Evolutionary conservation across 176 grass and related monocot genomes (phyloP).

Genomic region (Oryza officinalis): DNA sequence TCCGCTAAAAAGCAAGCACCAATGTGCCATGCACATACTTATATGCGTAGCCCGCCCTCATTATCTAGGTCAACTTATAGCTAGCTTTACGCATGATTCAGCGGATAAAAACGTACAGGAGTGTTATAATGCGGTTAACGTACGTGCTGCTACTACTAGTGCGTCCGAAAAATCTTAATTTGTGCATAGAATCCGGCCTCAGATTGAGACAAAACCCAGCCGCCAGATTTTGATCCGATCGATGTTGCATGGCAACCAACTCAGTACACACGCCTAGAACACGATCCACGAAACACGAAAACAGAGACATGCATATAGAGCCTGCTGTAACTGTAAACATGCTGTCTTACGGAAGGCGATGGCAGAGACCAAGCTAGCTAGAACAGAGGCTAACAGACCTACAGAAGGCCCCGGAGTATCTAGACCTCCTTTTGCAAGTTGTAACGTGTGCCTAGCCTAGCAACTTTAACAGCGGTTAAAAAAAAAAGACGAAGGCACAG

Average conservation of each 20-base stretch:
- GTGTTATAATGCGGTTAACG: not conserved
- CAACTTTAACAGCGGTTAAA: not conserved
- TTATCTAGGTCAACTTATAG: slow-evolving; percentile 26
- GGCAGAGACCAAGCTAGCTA: not conserved
- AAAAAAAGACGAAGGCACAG: not conserved
- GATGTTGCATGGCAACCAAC: not conserved
- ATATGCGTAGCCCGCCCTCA: not conserved
- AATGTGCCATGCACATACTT: not conserved
- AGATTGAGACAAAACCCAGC: not conserved
- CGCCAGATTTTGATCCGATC: not conserved
- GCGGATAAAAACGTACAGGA: not conserved
- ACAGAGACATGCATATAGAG: not conserved
- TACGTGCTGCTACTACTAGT: not conserved
- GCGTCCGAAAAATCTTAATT: not conserved
- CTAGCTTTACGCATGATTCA: not conserved
- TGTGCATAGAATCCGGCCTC: not conserved
- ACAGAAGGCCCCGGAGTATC: not conserved
- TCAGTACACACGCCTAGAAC: not conserved
- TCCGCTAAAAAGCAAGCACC: not conserved
- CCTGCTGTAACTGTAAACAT: not conserved
- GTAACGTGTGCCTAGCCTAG: not conserved
- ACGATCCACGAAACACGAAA: not conserved
- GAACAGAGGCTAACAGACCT: not conserved
- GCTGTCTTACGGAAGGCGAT: not conserved
- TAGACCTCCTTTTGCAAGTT: not conserved